Evolutionary conservation across 1,284 basidiomycete species (phyloP), one percentile per base, ranked within the genome.

Genomic region (Ganoderma sp.): DNA sequence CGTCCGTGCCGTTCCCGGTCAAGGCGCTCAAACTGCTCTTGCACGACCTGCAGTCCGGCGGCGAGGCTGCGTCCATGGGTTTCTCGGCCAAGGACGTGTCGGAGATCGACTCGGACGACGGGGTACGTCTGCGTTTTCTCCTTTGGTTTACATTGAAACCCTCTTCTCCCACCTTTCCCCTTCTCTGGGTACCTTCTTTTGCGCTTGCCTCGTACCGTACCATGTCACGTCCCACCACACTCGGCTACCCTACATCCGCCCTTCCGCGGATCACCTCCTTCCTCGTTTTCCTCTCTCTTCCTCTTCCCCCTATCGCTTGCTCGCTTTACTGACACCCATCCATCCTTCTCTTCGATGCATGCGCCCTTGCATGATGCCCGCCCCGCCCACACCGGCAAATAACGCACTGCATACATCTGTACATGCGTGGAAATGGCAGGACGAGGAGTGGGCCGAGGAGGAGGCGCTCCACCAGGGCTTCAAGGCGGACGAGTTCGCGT

Each of bases 11-110:
- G 0, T 97, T 99, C 88, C 92, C 91, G 0, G 88, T 95, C 68
- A 98, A 98, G 81, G 93, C 91, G 1, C 84, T 99, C 78, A 98
- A 99, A 79, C 83, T 98, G 22, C 83, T 99, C 22, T 78, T 98
- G 57, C 90, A 90, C 67, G 96, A 98, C 72, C 83, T 97, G 22
- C 90, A 92, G 73, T 86, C 87, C 14, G 88, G 88, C 61, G 90
- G 90, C 22, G 92, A 93, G 73, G 83, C 88, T 0, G 87, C 91
- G 6, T 84, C 87, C 15, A 84, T 92, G 61, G 81, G 82, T 4
- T 84, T 85, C 65, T 85, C 84, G 28, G 72, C 71, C 19, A 65
- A 65, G 52, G 84, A 84, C 52, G 76, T 76, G 37, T 83, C 82
- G 64, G 87, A 88, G 28, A 80, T 89, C 39, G 88, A 89, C 57